Base-by-base conservation (phyloP, 495 filamentous ascomycete genomes). In the Xylaria acuta region DNA sequence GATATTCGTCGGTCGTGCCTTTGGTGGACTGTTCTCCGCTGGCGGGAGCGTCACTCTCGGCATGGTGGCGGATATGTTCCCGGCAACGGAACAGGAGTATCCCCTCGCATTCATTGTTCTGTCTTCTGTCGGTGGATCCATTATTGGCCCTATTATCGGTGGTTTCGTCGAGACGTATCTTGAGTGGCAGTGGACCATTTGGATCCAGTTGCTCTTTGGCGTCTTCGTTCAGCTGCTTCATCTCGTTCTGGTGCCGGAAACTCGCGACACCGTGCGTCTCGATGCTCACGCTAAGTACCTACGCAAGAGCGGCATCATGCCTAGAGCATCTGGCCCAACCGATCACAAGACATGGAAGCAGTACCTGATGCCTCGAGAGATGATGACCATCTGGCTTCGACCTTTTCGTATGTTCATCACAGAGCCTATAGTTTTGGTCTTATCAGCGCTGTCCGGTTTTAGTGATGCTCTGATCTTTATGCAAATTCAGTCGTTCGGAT, bases 1-100 rank as follows among this genome's bases (percentile, higher is more conserved):
- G 2, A 85, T 94, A 71, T 77, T 94, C 18, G 88, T 89, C 22
- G 88, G 88, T 36, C 90, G 92, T 53, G 83, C 87, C 5, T 84
- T 95, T 0, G 92, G 92, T 47, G 92, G 92, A 45, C 80, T 94
- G 1, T 91, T 88, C 41, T 91, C 91, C 0, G 92, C 92, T 27
- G 92, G 92, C 30, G 92, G 92, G 49, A 93, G 91, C 16, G 92
- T 95, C 64, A 95, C 92, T 0, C 84, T 95, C 2, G 92, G 92
- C 30, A 92, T 95, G 89, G 90, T 93, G 41, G 92, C 92, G 5
- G 92, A 95, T 74, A 88, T 94, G 87, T 94, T 88, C 82, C 88
- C 90, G 56, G 70, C 90, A 0, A 88, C 92, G 70, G 82, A 88
- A 20, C 92, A 94, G 74, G 89, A 92, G 72, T 86, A 88, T 69